Evolutionary conservation across 202 grass and related monocot genomes (phyloP), one percentile per base, ranked within the genome.

Genomic region (Panicum virgatum): DNA sequence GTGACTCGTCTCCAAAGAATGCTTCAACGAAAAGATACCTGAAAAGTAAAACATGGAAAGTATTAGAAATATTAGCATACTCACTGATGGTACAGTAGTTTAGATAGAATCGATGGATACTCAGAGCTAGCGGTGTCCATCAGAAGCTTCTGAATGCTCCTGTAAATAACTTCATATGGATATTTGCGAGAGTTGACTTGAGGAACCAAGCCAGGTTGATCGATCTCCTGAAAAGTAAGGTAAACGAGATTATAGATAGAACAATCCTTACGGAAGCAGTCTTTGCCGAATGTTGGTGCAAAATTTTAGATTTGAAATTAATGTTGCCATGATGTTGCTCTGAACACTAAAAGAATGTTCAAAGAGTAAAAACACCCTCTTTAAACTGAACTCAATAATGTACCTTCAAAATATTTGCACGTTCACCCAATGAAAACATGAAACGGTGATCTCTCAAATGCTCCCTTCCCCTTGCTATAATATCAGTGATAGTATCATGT

Each of bases 81-180:
- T 25, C 66, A 23, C 25, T 65, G 48, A 57, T 46, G 3, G 7
- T 61, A 75, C 29, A 34, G 32, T 34, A 34, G 32, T 80, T 86
- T 9, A 69, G 58, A 67, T 52, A 50, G 43, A 65, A 73, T 61
- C 45, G 48, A 48, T 85, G 68, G 9, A 58, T 92, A 97, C 94
- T 97, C 91, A 77, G 94, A 97, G 77, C 89, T 92, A 69, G 91
- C 91, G 69, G 94, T 94, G 84, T 97, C 94, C 87, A 97, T 97
- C 87, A 94, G 79, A 88, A 97, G 94, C 52, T 97, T 97, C 37
- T 94, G 89, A 52, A 94, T 64, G 65, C 94, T 97, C 72, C 91
- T 92, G 86, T 94, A 97, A 85, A 97, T 88, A 73, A 84, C 89
- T 83, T 97, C 94, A 73, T 94, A 97, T 30, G 87, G 87, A 70